Evolutionary conservation across 257 asterid genomes (phyloP).

Genomic region (Mitragyna speciosa): DNA sequence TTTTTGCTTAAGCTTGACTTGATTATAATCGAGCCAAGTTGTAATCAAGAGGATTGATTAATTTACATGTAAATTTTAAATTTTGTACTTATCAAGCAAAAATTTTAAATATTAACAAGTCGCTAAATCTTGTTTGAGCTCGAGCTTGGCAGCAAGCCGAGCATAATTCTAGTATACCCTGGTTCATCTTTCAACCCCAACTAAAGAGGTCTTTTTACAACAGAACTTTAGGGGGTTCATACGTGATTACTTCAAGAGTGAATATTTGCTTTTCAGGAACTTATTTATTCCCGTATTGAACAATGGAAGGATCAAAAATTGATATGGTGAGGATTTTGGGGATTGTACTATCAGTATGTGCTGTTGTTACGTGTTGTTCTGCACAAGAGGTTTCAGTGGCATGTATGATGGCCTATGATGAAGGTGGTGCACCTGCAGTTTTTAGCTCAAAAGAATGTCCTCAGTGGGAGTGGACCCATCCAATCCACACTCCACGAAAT

Average conservation of each 20-base stretch:
- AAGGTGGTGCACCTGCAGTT: conserved; percentile 63
- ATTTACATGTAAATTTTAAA: too few relatives aligned
- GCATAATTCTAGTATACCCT: too few relatives aligned
- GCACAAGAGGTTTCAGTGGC: conserved; percentile 51
- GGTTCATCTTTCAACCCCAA: too few relatives aligned
- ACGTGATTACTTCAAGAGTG: background rate
- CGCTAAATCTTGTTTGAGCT: too few relatives aligned
- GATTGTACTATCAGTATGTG: conserved; percentile 22
- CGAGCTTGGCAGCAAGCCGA: too few relatives aligned
- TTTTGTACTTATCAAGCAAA: too few relatives aligned
- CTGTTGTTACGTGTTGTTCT: conserved; percentile 16
- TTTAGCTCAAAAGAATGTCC: conserved; percentile 52
- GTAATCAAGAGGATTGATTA: background rate
- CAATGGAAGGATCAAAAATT: conserved; percentile 2
- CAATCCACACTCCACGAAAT: conserved; percentile 31
- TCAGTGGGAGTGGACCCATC: conserved; percentile 39
- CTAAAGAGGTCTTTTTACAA: background rate
- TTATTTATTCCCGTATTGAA: background rate
- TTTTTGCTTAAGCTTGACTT: background rate
- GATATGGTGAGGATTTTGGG: background rate
- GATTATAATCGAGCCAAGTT: background rate
- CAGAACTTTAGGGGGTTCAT: background rate
- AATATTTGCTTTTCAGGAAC: background rate
- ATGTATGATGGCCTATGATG: conserved; percentile 64
- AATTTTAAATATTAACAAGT: too few relatives aligned